Evolutionary conservation across 352 stramenopile species (phyloP).

Genomic region (Salisapilia sapeloensis): DNA sequence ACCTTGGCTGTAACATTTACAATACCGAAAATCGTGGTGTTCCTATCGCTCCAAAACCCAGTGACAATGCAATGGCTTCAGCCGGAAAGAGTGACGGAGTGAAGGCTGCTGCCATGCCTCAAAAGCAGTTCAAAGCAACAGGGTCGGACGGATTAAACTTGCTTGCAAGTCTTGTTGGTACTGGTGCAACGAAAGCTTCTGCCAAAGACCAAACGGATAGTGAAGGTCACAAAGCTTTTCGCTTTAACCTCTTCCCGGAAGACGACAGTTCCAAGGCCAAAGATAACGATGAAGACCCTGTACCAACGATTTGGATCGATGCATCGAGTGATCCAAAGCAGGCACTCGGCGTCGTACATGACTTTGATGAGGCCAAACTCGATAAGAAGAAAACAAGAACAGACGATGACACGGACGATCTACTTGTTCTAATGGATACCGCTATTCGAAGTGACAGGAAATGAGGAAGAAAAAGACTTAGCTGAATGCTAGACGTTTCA

Average conservation of each 20-base stretch:
- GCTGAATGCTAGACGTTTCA: not conserved
- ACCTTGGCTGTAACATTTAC: constrained; percentile 76
- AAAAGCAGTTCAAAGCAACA: constrained; percentile 64
- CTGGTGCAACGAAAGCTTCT: constrained; percentile 22
- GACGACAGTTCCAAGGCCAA: constrained; percentile 19
- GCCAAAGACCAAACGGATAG: constrained; percentile 6
- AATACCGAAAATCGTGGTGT: constrained; percentile 25
- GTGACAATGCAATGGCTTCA: constrained; percentile 34
- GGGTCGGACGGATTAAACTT: constrained; percentile 71
- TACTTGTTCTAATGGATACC: constrained; percentile 82
- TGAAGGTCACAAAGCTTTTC: constrained; percentile 39
- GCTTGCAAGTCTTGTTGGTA: constrained; percentile 65
- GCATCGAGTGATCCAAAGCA: constrained; percentile 55
- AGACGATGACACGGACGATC: constrained; percentile 32
- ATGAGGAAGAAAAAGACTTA: not conserved
- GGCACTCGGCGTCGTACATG: constrained; percentile 23
- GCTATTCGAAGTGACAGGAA: constrained; percentile 9
- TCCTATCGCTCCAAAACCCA: constrained; percentile 8
- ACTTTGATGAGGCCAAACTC: constrained; percentile 41
- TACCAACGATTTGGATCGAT: constrained; percentile 69
- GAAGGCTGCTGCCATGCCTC: constrained; percentile 16
- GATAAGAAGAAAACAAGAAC: constrained; percentile 14
- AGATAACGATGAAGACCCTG: constrained; percentile 40
- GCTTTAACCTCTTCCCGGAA: constrained; percentile 60
- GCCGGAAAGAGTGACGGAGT: constrained; percentile 32